A percentile compares a stretch with the other conserved stretches of the same genome.
phyloP scores from a whole-genome alignment of 805 yeast species.

The Grigorovia jiainica region DNA sequence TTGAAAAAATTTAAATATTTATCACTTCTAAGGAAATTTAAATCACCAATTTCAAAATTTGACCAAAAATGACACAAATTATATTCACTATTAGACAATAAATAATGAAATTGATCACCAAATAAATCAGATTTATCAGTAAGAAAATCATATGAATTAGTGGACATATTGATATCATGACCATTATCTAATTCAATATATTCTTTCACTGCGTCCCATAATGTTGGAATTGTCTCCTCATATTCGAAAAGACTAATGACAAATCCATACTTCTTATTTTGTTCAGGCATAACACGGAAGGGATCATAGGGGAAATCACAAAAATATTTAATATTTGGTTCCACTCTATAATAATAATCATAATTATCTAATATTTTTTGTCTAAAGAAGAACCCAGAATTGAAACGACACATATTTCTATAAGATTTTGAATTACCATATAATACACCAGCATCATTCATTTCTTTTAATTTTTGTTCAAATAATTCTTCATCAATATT shows the following conservation, averaged over 20 bases:
- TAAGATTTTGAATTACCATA: conserved; percentile 62
- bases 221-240: conserved; percentile 72
- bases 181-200: conserved; percentile 46
- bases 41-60: conserved; percentile 68
- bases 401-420: conserved; percentile 93
- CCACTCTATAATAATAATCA: conserved; percentile 92
- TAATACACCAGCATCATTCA: conserved; percentile 40
- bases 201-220: conserved; percentile 71
- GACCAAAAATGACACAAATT: conserved; percentile 86
- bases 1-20: conserved; percentile 55
- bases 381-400: conserved; percentile 82
- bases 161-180: conserved; percentile 26
- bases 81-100: conserved; percentile 44
- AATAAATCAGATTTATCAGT: conserved; percentile 46
- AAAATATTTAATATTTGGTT: conserved; percentile 79
- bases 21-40: conserved; percentile 61
- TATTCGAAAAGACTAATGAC: conserved; percentile 79
- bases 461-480: conserved; percentile 36
- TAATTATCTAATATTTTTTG: conserved; percentile 62
- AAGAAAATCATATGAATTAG: conserved; percentile 30
- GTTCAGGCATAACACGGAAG: conserved; percentile 67
- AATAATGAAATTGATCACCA: conserved; percentile 11
- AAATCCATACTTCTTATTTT: conserved; percentile 77
- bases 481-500: conserved; percentile 55
- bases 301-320: conserved; percentile 86